Base-by-base conservation (phyloP, 192 early-diverging fungal species). In the Coemansia sp. region DNA sequence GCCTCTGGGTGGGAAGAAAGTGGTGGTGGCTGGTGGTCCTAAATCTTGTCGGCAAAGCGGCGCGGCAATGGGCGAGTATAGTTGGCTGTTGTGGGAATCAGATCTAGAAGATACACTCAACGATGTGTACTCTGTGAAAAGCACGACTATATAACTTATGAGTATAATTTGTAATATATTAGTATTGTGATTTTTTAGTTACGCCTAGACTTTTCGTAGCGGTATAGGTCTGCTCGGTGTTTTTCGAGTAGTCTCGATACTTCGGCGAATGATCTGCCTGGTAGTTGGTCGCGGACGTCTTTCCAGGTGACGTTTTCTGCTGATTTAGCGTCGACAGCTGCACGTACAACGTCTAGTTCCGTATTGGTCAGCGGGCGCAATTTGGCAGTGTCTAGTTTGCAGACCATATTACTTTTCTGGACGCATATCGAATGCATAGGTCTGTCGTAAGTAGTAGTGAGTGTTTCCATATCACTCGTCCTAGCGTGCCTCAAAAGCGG, bases 81-180 rank as follows among this genome's bases (percentile, higher is more conserved):
- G 61, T 44, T 82, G 80, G 80, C 37, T 74, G 66, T 43, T 63
- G 64, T 82, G 80, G 80, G 80, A 82, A 35, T 82, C 80, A 16
- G 80, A 82, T 19, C 63, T 82, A 4, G 80, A 82, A 44, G 75
- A 82, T 14, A 68, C 72, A 7, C 62, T 82, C 9, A 68, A 74
- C 11, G 71, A 82, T 1, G 74, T 76, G 43, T 43, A 67, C 10
- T 23, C 64, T 28, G 26, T 13, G 42, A 47, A 60, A 32, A 68
- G 58, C 43, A 60, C 60, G 14, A 62, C 17, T 19, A 59, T 26
- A 26, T 26, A 26, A 26, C 26, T n/a, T n/a, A n/a, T 26, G 2
- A 26, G 26, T 26, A 26, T 26, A 26, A 26, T 26, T 26, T 26
- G 26, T 26, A 26, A 26, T 26, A 26, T 26, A 26, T 26, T 26